Evolutionary conservation across 208 protist genomes (phyloP), one percentile per base, ranked within the genome.

Genomic region (Naegleria fowleri): DNA sequence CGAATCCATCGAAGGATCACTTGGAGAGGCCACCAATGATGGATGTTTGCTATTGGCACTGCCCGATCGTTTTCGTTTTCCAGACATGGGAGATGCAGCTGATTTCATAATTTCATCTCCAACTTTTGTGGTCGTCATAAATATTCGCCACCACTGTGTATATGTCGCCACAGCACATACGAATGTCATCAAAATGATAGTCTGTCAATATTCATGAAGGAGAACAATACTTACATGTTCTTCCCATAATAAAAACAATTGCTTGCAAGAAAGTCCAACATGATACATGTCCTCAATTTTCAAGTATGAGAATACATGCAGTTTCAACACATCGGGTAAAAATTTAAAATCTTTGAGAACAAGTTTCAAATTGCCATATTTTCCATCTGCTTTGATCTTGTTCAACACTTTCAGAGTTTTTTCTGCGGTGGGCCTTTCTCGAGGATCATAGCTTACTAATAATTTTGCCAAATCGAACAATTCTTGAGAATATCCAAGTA

Each of bases 201-300:
- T n/a, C n/a, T n/a, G n/a, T n/a, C n/a, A 48, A 48, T 48, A 67
- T 15, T 15, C 19, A 22, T 3, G 55, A 29, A 67, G 19, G 3
- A 29, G 13, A 67, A 67, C 3, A 67, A 67, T 29, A 67, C 55
- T 67, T 67, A 67, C 55, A 67, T 67, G 16, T 36, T 79, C 25
- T 79, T 79, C 67, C 67, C 67, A 79, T 36, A 79, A 36, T 0
- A 11, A 7, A 79, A 36, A 79, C 19, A 36, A 79, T 7, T 36
- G 16, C 36, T 33, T 79, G n/a, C 67, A 79, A 36, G 67, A 79
- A 36, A 79, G 29, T 36, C 67, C 67, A 36, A 79, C 9, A 79
- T 79, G 67, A 79, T 36, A 79, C 67, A 79, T 79, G 29, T 79
- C 67, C 36, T 79, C 67, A 79, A 79, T 79, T 79, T 29, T 25